Percentiles rank a stretch among this genome's conserved stretches.
Evolutionary conservation across 805 yeast species (phyloP).

Genomic region (Lipomyces mesembrius): DNA sequence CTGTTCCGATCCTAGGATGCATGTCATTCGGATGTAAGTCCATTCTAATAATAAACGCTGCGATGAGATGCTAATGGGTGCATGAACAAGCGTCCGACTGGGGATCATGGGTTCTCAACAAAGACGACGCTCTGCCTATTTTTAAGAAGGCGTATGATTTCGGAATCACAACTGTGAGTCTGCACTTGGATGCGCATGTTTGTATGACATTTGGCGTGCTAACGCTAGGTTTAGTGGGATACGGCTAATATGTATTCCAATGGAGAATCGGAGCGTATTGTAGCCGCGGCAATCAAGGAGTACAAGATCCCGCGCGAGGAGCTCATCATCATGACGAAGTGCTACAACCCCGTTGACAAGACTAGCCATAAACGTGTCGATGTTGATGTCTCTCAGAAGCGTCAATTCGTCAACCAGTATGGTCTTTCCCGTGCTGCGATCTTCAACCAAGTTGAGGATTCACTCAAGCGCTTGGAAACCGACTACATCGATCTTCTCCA

Average conservation of each 20-base stretch:
- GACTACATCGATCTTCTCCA: slow-evolving; percentile 61
- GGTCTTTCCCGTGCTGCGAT: slow-evolving; percentile 56
- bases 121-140: slow-evolving; percentile 29
- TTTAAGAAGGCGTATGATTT: slow-evolving; percentile 42
- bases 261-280: slow-evolving; percentile 50
- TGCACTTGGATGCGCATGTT: background rate
- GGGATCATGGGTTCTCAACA: slow-evolving; percentile 33
- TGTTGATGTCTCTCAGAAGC: slow-evolving; percentile 8
- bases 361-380: slow-evolving; percentile 38
- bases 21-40: slow-evolving; percentile 36
- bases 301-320: slow-evolving; percentile 59
- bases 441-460: slow-evolving; percentile 52
- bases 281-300: slow-evolving; percentile 59
- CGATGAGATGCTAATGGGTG: background rate
- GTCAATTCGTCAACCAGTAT: slow-evolving; percentile 54
- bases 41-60: background rate
- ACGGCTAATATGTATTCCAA: slow-evolving; percentile 54
- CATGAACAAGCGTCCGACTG: slow-evolving; percentile 29
- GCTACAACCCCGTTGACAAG: slow-evolving; percentile 28
- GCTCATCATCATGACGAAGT: slow-evolving; percentile 61
- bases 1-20: slow-evolving; percentile 35
- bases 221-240: slow-evolving; percentile 42
- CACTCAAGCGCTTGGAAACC: slow-evolving; percentile 53
- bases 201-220: background rate
- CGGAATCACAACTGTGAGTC: slow-evolving; percentile 48